phyloP scores from a whole-genome alignment of 2,329 filamentous ascomycete species.

The Eutypella sp. region DNA sequence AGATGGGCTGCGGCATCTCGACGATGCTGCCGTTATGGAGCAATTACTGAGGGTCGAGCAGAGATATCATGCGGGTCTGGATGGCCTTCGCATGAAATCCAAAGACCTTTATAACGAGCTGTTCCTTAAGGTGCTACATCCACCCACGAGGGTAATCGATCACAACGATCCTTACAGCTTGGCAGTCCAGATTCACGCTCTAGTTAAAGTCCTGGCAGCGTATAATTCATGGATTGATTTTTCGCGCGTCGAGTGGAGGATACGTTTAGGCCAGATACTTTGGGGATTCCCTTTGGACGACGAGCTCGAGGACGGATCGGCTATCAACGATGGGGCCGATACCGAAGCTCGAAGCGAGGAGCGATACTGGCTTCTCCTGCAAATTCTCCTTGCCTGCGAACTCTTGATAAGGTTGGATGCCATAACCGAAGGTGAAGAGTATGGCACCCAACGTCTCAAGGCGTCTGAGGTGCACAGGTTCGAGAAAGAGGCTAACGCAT shows the following conservation, averaged over 20 bases:
- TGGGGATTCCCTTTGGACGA: constrained; percentile 56
- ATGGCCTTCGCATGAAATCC: constrained; percentile 44
- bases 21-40: constrained; percentile 54
- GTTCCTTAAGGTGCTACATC: constrained; percentile 55
- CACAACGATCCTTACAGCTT: constrained; percentile 57
- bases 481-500: constrained; percentile 54
- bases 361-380: constrained; percentile 62
- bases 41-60: constrained; percentile 52
- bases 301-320: constrained; percentile 47
- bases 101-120: constrained; percentile 58
- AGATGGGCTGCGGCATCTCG: constrained; percentile 50
- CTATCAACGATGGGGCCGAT: constrained; percentile 43
- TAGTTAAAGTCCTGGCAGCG: constrained; percentile 60
- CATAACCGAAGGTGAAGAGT: constrained; percentile 56
- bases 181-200: constrained; percentile 63
- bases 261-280: constrained; percentile 65
- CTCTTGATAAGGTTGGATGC: constrained; percentile 60
- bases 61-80: constrained; percentile 49
- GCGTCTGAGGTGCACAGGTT: constrained; percentile 56
- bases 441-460: constrained; percentile 45
- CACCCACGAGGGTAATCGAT: constrained; percentile 51
- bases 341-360: constrained; percentile 52
- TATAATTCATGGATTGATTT: constrained; percentile 72
- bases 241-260: constrained; percentile 69
- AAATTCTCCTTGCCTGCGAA: constrained; percentile 61